Base-by-base conservation (phyloP, 2,329 filamentous ascomycete species). In the Aspergillus piperis region DNA sequence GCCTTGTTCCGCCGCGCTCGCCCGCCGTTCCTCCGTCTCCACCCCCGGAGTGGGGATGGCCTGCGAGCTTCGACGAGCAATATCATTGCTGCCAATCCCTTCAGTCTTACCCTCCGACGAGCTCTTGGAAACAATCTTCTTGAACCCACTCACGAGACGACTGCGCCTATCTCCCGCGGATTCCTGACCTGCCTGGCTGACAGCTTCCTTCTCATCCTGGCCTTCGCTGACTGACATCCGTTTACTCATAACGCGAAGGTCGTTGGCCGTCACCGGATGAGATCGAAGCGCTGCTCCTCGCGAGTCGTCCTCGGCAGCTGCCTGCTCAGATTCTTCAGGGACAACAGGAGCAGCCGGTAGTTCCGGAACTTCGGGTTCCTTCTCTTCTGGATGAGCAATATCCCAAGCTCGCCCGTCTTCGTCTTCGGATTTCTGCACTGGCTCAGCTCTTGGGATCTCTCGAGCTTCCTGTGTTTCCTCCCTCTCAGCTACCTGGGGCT, bases 1-100 rank as follows among this genome's bases (percentile, higher is more conserved):
- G 8, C 70, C 68, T 15, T 73, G 73, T 8, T 73, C 73, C 8
- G 58, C 39, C 21, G 71, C 74, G 52, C 68, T 71, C 27, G 73
- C 66, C 10, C 67, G 68, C 25, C 73, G 56, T n/a, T 64, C 67
- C 30, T 66, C 70, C 15, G 67, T 54, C 27, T 74, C 67, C 23
- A 62, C 52, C 1, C 60, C 62, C 13, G 62, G 60, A 19, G 55
- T 42, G 19, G 61, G 61, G 19, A 60, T 55, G n/a, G 53, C 53
- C 17, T 55, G 39, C 8, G 53, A 55, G 39, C 53, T 55, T 47
- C 53, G 41, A 15, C 53, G 53, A 36, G 53, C 53, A 8, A 55
- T 59, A 1, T 50, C 61, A 44, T 54, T 54, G 13, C 52, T 48
- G 6, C 49, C 51, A 38, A 56, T 56, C 2, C 64, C 66, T 25